phyloP scores from a whole-genome alignment of 2,329 filamentous ascomycete genomes.

The Colletotrichum phormii region DNA sequence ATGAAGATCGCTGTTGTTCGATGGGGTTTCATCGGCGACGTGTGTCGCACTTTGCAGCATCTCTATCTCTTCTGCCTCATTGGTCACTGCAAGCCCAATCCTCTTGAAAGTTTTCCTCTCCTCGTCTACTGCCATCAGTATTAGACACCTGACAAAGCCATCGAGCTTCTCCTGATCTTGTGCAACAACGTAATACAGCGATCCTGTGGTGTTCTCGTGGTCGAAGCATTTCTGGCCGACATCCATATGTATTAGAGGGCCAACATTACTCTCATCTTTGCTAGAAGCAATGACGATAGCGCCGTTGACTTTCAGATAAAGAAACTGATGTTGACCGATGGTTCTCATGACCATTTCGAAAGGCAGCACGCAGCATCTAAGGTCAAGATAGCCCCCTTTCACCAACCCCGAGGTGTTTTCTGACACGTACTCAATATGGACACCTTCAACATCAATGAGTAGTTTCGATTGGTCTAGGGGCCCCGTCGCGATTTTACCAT shows the following conservation, averaged over 20 bases:
- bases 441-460: not conserved
- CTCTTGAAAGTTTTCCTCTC: not conserved
- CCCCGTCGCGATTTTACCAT: rapidly evolving
- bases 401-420: not conserved
- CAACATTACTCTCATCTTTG: not conserved
- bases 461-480: not conserved
- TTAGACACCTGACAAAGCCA: not conserved
- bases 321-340: not conserved
- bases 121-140: not conserved
- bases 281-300: not conserved
- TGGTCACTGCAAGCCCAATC: conserved; percentile 1
- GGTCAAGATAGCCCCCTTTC: not conserved
- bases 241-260: not conserved
- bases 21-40: not conserved
- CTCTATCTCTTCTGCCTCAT: conserved; percentile 2
- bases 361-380: not conserved
- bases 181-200: not conserved
- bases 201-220: not conserved
- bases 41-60: not conserved
- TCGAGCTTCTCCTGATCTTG: not conserved
- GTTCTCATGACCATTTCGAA: not conserved
- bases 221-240: not conserved
- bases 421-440: not conserved
- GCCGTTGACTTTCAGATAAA: not conserved
- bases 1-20: not conserved